These are phyloP conservation scores for Diaporthe sp. DNA, from an alignment of 2,329 filamentous ascomycete genomes.

Conservation along the genomic window DNA sequence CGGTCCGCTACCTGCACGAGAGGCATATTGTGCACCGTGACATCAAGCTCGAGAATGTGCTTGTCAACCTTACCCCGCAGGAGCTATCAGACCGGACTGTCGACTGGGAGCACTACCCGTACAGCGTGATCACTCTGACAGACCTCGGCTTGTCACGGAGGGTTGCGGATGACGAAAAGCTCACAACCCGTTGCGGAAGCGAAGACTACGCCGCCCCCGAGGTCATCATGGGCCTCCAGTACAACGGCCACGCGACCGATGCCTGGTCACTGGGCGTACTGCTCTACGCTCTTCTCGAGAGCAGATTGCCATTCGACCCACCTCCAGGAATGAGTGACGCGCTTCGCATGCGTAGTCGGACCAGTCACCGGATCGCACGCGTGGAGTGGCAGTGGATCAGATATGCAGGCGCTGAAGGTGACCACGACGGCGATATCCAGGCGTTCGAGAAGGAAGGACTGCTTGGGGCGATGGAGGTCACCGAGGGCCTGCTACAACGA, in stretches of 20 bases:
- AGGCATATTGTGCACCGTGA: constrained; percentile 93
- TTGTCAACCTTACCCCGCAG: constrained; percentile 82
- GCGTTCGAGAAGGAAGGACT: constrained; percentile 74
- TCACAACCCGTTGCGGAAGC: constrained; percentile 94
- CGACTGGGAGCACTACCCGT: constrained; percentile 80
- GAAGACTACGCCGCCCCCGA: constrained; percentile 98
- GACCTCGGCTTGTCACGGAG: constrained; percentile 91
- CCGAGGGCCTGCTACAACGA: constrained; percentile 86
- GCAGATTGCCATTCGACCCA: constrained; percentile 92
- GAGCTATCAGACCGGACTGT: constrained; percentile 72
- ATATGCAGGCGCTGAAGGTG: constrained; percentile 84
- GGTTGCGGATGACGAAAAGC: constrained; percentile 84
- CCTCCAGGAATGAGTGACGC: constrained; percentile 82
- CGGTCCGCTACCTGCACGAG: constrained; percentile 86
- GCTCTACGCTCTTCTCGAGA: constrained; percentile 92
- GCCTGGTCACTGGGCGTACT: constrained; percentile 96
- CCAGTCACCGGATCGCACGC: constrained; percentile 92
- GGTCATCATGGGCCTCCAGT: constrained; percentile 93
- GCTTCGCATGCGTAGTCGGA: constrained; percentile 80
- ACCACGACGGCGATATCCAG: constrained; percentile 77
- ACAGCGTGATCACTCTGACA: constrained; percentile 87
- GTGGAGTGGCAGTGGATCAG: constrained; percentile 96
- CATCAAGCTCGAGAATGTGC: constrained; percentile 92
- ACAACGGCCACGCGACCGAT: constrained; percentile 91
- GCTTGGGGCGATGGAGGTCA: constrained; percentile 80